Percentiles rank a stretch among this genome's conserved stretches.
Evolutionary conservation across 305 asterid genomes (phyloP).

Genomic region (Withania somnifera): DNA sequence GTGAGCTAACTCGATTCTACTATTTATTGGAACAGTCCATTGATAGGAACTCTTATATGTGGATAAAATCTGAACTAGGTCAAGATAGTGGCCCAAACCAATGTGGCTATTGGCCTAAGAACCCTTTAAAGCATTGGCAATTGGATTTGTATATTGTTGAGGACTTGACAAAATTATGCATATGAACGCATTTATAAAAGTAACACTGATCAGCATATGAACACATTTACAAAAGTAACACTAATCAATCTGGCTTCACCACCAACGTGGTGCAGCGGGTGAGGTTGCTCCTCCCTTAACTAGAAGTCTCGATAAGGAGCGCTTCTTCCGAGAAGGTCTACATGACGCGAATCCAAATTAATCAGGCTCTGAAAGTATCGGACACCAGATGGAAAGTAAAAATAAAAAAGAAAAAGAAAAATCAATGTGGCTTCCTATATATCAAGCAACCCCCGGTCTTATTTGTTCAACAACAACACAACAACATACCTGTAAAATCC

Average conservation of each 20-base stretch:
- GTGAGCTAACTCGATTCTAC: neutral
- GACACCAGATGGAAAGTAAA: no score
- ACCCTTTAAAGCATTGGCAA: neutral
- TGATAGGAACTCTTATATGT: no score
- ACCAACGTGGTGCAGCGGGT: no score
- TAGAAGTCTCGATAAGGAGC: no score
- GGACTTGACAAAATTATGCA: neutral
- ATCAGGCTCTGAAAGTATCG: no score
- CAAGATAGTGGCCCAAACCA: neutral
- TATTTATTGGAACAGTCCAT: no score
- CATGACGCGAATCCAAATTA: no score
- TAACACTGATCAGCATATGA: no score
- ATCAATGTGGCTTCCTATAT: neutral
- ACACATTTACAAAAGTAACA: neutral
- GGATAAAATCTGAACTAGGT: neutral
- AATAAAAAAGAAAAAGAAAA: no score
- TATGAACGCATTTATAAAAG: neutral
- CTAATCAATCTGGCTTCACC: neutral
- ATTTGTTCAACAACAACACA: neutral
- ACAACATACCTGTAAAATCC: neutral
- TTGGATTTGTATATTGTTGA: neutral
- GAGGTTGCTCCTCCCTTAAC: no score
- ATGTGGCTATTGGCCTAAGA: neutral
- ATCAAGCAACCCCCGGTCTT: neutral
- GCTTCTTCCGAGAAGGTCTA: no score